Base-by-base conservation (phyloP, 768 basidiomycete genomes). In the Termitomyces sp. region DNA sequence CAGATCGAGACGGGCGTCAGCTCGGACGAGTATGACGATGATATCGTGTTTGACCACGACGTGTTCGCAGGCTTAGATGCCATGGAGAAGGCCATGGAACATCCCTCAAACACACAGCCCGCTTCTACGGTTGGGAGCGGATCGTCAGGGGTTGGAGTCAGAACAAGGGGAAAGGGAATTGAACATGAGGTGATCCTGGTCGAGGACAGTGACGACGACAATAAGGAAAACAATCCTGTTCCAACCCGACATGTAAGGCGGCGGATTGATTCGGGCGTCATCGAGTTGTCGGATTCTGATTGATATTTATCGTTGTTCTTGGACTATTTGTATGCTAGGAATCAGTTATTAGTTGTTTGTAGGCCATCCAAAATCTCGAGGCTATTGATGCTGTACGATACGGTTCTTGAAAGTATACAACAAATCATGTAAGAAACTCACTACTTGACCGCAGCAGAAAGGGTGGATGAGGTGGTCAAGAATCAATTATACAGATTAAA, bases 171-270 rank as follows among this genome's bases (percentile, higher is more conserved):
- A 32, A 23, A 55, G 26, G 33, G 55, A 12, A 35, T 20, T 33
- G 30, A 26, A 20, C 35, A n/a, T 72, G 53, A 79, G 49, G 66
- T 79, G 5, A 80, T 82, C 50, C 68, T 68, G 36, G 76, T 80
- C 50, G 74, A 68, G 8, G 73, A 76, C 44, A 79, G 78, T 35
- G 82, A 81, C 12, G 75, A 77, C 30, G 80, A 80, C 16, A 82
- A 87, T 64, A 87, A 88, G 68, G 87, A 88, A 71, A 88, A 88
- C 66, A 70, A 78, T 40, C 81, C 80, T 5, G 75, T 78, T 2
- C 74, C 80, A 7, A 77, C 76, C n/a, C 69, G 84, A 50, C 78
- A 79, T 70, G 78, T 84, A 14, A 75, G 81, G 55, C 68, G 73
- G 63, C 72, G 80, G 38, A 68, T 74, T 13, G 72, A 58, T 46